phyloP scores from a whole-genome alignment of 129 eudicot species.

The carrot (Daucus carota) region DNA sequence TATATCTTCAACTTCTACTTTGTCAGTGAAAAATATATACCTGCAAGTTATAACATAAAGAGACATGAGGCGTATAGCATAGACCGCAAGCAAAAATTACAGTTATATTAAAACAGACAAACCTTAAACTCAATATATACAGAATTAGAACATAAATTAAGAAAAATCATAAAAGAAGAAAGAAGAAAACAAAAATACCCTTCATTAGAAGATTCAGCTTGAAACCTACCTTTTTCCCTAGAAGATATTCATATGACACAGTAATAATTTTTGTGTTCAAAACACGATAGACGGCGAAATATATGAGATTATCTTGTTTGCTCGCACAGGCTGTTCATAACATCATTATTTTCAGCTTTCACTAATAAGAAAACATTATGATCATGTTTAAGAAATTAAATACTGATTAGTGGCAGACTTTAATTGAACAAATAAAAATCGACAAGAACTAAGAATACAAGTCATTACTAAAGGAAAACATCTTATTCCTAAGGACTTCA shows the following conservation, averaged over 20 bases:
- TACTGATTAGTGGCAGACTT: not conserved
- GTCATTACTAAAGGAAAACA: not conserved
- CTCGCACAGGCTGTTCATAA: not conserved
- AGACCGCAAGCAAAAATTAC: not conserved
- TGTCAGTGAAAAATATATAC: constrained; percentile 83
- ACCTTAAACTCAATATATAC: not conserved
- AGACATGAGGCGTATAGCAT: not conserved
- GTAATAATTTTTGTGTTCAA: not conserved
- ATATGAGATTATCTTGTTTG: not conserved
- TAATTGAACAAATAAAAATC: too few relatives aligned
- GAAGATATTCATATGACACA: not conserved
- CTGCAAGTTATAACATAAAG: constrained; percentile 26
- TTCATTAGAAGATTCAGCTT: not conserved
- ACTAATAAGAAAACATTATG: not conserved
- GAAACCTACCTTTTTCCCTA: not conserved
- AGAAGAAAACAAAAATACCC: too few relatives aligned
- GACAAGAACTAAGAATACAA: not conserved
- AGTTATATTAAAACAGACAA: not conserved
- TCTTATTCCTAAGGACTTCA: not conserved
- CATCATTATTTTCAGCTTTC: not conserved
- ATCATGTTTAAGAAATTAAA: not conserved
- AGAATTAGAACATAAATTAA: not conserved
- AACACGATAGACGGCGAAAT: not conserved
- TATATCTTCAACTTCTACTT: constrained; percentile 81
- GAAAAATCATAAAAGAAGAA: not conserved